Base-by-base conservation (phyloP, 495 filamentous ascomycete genomes). In the Penicillium flavigenum region DNA sequence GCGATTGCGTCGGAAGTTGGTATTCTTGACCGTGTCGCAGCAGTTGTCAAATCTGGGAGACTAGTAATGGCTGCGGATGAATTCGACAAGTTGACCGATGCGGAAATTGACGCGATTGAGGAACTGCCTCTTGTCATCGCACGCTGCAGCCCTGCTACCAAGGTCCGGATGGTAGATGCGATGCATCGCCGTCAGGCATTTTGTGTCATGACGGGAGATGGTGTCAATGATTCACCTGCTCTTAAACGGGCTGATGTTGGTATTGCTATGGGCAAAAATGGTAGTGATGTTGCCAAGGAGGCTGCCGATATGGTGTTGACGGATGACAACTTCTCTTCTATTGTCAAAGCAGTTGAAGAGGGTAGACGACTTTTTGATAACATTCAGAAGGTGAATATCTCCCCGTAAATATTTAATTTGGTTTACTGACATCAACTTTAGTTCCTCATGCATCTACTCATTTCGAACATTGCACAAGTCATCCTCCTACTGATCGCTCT, bases 221-320 rank as follows among this genome's bases (percentile, higher is more conserved):
- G 90, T 5, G 90, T 95, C 47, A 95, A 95, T 62, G 90, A 95
- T 59, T 88, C 89, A 1, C 90, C 90, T 0, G 88, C 87, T 11
- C 76, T 95, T 27, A 87, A 86, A 57, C 76, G 83, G 22, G 88
- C 90, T 4, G 90, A 94, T 61, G 88, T 92, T 8, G 90, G 90
- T 27, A 94, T 94, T 56, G 90, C 89, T 20, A 92, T 93, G 89
- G 90, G 89, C 14, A 83, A 86, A 44, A 77, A 84, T 43, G 92
- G 91, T 5, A 91, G 88, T 24, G 92, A 96, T 59, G 91, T 96
- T n/a, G 91, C 91, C 26, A 95, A 92, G 67, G 89, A 88, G 34
- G 90, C 90, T 2, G 86, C 90, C 4, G 91, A 92, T 68, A 91
- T 95, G 65, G 89, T 95, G 11, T 74, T 95, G 20, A 92, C 90